phyloP scores from a whole-genome alignment of 2,329 filamentous ascomycete species.

The Aureobasidium zeae region DNA sequence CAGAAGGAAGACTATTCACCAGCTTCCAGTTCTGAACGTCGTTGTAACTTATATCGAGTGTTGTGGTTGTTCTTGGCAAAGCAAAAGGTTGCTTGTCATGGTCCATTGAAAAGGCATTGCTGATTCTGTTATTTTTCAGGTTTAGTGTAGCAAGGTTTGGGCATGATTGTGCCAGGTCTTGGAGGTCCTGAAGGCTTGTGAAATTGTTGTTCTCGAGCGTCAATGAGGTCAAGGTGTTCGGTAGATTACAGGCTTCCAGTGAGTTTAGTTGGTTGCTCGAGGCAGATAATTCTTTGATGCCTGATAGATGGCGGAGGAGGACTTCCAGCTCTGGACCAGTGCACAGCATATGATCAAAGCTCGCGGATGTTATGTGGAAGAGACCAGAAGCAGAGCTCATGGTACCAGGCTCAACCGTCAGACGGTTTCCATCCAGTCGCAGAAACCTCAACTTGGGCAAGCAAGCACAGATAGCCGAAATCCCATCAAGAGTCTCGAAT shows the following conservation, averaged over 20 bases:
- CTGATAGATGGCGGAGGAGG: conserved; percentile 44
- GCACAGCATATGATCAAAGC: conserved; percentile 39
- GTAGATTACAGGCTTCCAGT: conserved; percentile 31
- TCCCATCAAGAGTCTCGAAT: conserved; percentile 56
- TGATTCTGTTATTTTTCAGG: conserved; percentile 69
- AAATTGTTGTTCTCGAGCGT: conserved; percentile 67
- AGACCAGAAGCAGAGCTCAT: conserved; percentile 5
- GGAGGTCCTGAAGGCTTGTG: conserved; percentile 48
- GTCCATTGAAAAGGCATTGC: background rate
- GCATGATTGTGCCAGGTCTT: conserved; percentile 31
- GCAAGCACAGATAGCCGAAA: conserved; percentile 62
- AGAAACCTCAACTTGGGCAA: conserved; percentile 58
- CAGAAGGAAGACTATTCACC: conserved; percentile 55
- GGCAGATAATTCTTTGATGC: conserved; percentile 44
- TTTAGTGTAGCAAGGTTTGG: conserved; percentile 45
- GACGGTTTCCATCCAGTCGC: conserved; percentile 66
- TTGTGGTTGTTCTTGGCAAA: conserved; percentile 20
- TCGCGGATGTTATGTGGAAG: conserved; percentile 7
- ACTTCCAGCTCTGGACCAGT: conserved; percentile 19
- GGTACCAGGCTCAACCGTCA: too few relatives aligned
- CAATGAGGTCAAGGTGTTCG: conserved; percentile 50
- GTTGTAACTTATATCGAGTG: conserved; percentile 40
- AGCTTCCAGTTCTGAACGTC: conserved; percentile 55
- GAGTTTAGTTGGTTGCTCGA: conserved; percentile 32
- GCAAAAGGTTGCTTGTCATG: background rate